phyloP scores from a whole-genome alignment of 2,329 filamentous ascomycete species.

The Arthrocladium fulminans region DNA sequence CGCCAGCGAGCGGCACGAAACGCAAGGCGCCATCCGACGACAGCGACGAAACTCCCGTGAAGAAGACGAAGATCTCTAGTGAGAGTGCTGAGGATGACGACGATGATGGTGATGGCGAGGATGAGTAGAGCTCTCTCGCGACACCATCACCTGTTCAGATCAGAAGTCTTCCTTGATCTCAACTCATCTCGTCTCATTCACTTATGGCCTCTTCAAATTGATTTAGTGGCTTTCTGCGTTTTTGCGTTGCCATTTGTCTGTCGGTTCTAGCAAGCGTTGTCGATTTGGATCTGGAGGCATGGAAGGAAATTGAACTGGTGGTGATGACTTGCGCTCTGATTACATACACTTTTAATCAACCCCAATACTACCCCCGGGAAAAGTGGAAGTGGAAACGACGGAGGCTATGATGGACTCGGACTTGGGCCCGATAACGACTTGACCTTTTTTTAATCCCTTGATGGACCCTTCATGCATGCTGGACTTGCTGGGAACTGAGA shows the following conservation, averaged over 20 bases:
- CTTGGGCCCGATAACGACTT: background rate
- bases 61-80: slow-evolving; percentile 43
- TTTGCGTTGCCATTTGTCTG: slow-evolving; percentile 14
- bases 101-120: slow-evolving; percentile 44
- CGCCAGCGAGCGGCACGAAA: slow-evolving; percentile 34
- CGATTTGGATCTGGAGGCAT: background rate
- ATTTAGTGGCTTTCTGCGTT: slow-evolving; percentile 13
- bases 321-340: slow-evolving; percentile 8
- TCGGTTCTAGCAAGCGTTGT: slow-evolving; percentile 23
- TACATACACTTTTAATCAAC: slow-evolving; percentile 2
- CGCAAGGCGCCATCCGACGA: slow-evolving; percentile 43
- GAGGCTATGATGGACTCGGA: background rate
- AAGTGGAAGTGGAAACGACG: background rate
- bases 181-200: background rate
- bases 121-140: slow-evolving; percentile 32
- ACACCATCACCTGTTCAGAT: slow-evolving; percentile 10
- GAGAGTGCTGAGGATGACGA: slow-evolving; percentile 46
- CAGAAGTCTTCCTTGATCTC: background rate
- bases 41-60: slow-evolving; percentile 35
- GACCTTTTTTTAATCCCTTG: slow-evolving; percentile 7
- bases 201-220: slow-evolving; percentile 11
- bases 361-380: background rate
- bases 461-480: slow-evolving; percentile 17
- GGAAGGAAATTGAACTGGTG: slow-evolving; percentile 12
- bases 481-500: slow-evolving; percentile 15